Percentiles rank a stretch among this genome's conserved stretches.
phyloP scores from a whole-genome alignment of 352 stramenopile species.

The Aphanomyces astaci region DNA sequence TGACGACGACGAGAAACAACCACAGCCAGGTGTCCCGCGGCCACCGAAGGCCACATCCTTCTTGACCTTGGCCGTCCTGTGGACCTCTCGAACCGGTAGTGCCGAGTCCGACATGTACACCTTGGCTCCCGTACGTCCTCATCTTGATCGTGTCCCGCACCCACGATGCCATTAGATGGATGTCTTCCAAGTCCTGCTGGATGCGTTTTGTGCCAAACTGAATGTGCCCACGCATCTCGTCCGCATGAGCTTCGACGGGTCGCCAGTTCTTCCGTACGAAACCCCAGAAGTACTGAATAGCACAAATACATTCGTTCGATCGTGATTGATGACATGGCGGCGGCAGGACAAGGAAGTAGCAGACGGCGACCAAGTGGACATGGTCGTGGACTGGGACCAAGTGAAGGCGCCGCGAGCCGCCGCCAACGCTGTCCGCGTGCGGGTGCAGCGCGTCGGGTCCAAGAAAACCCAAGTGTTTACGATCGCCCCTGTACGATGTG shows the following conservation, averaged over 20 bases:
- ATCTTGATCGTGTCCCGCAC: too few relatives aligned
- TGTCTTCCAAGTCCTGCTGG: constrained; percentile 4
- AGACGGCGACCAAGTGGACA: constrained; percentile 7
- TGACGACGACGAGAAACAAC: background rate
- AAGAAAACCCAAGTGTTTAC: constrained; percentile 9
- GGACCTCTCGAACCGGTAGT: background rate
- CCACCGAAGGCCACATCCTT: background rate
- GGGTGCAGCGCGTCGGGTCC: background rate
- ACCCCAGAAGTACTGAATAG: background rate
- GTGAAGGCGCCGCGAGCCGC: background rate
- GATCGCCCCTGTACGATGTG: background rate
- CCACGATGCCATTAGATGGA: too few relatives aligned
- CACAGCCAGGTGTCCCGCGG: background rate
- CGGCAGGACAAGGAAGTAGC: constrained; percentile 9
- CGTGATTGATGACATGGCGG: too few relatives aligned
- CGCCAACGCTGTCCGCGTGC: constrained; percentile 8
- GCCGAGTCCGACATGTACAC: background rate
- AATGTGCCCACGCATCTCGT: background rate
- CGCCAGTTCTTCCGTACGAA: background rate
- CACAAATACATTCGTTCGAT: background rate
- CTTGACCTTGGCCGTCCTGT: background rate
- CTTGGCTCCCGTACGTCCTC: background rate
- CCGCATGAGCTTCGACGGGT: constrained; percentile 3
- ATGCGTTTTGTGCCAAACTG: background rate
- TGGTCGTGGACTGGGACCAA: constrained; percentile 1